Evolutionary conservation across 768 basidiomycete genomes (phyloP), one percentile per base, ranked within the genome.

Genomic region (Trametes villosa): DNA sequence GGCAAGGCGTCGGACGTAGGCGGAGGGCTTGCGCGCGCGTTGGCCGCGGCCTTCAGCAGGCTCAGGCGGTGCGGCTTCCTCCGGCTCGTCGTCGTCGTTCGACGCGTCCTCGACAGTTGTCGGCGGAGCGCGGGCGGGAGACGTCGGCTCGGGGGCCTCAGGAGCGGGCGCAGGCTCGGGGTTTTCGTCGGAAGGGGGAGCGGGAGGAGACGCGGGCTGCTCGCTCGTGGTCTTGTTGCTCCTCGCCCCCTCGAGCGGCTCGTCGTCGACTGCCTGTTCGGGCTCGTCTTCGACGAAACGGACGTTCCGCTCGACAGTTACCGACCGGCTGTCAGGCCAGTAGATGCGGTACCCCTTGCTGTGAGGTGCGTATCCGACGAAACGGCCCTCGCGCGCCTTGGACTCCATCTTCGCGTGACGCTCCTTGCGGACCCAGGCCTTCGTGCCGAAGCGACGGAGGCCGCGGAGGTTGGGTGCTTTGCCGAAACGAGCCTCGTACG

Each of bases 281-380:
- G 54, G 40, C 36, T 55, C 42, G 20, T 26, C 15, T 22, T 62
- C 63, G 22, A 45, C 57, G 41, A 57, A 57, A 18, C 36, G 63
- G 34, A 75, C 55, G 46, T 69, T 72, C 3, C 67, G 59, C 46
- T 63, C 70, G 22, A 72, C 65, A 2, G 65, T 59, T 3, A 76
- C 57, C 0, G 63, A 38, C 1, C 57, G 64, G 18, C 61, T 69
- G 17, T 62, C 57, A 0, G 70, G 70, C 74, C 72, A 79, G 55
- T 77, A 78, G 22, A 79, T 65, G 8, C 66, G 47, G 33, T 71
- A 65, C 0, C 68, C 77, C n/a, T 72, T 72, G 36, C 67, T 71
- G 22, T 70, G 59, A 2, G 68, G 60, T 49, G 75, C 71, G 53
- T 72, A 67, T 18, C 79, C 78, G 5, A 80, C 50, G 71, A 74